Evolutionary conservation across 371 early-diverging fungal species (phyloP).

Genomic region (Lichtheimia ornata): DNA sequence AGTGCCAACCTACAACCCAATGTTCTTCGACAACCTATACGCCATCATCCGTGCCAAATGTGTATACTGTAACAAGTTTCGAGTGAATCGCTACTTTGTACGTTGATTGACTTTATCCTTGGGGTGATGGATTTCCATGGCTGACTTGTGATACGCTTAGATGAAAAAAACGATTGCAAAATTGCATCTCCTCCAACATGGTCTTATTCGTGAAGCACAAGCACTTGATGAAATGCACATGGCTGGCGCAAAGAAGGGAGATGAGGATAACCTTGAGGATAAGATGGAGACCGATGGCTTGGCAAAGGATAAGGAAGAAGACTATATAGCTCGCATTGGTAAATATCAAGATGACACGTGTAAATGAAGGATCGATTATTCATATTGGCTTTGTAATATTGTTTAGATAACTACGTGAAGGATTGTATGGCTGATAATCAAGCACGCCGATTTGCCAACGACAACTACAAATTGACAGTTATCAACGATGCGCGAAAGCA

Average conservation of each 20-base stretch:
- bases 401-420: slow-evolving; percentile 34
- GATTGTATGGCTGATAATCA: slow-evolving; percentile 34
- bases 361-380: neutral
- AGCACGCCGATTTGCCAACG: slow-evolving; percentile 31
- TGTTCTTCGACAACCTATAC: slow-evolving; percentile 89
- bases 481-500: slow-evolving; percentile 77
- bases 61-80: slow-evolving; percentile 89
- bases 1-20: slow-evolving; percentile 94
- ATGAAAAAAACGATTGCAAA: slow-evolving; percentile 58
- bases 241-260: slow-evolving; percentile 41
- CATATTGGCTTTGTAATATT: neutral
- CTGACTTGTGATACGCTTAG: slow-evolving; percentile 11
- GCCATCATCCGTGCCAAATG: slow-evolving; percentile 88
- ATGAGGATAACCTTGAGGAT: slow-evolving; percentile 37
- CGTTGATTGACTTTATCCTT: slow-evolving; percentile 1
- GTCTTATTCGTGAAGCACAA: slow-evolving; percentile 82
- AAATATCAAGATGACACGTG: slow-evolving; percentile 6
- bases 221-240: slow-evolving; percentile 66
- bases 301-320: slow-evolving; percentile 46
- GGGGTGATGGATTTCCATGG: neutral
- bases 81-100: slow-evolving; percentile 72
- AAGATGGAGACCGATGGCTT: slow-evolving; percentile 54
- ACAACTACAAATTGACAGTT: slow-evolving; percentile 71
- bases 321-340: slow-evolving; percentile 60
- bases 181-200: slow-evolving; percentile 73